A percentile compares a stretch with the other conserved stretches of the same genome.
Conservation (phyloP, 129 eudicot genomes). For the Deinandra increscens region DNA sequence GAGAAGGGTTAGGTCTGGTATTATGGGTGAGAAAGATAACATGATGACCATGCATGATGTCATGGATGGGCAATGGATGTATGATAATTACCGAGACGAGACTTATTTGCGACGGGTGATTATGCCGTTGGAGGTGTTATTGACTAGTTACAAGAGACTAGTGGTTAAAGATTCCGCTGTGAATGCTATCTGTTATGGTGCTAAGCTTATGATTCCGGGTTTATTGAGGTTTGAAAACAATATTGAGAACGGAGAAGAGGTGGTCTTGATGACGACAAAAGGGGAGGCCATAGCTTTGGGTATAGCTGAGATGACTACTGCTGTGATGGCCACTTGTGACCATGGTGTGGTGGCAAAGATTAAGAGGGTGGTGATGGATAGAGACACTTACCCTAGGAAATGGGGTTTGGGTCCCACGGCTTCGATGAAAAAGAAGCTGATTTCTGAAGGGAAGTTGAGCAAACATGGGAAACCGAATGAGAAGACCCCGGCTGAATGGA, state of each 20-base stretch:
- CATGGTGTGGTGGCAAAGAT: conserved; percentile 94
- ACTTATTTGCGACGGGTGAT: conserved; percentile 70
- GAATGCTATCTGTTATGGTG: conserved; percentile 94
- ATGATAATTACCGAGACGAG: conserved; percentile 74
- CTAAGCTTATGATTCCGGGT: conserved; percentile 87
- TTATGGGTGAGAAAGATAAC: conserved; percentile 86
- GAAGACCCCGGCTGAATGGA: conserved; percentile 75
- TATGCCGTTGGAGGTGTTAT: conserved; percentile 78
- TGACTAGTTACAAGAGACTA: conserved; percentile 83
- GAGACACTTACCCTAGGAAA: conserved; percentile 91
- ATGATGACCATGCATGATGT: conserved; percentile 96
- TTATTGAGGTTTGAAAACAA: conserved; percentile 80
- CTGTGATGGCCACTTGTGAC: conserved; percentile 93
- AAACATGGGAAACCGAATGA: conserved; percentile 87
- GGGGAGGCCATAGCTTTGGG: conserved; percentile 90
- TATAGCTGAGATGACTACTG: conserved; percentile 90
- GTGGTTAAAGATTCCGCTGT: conserved; percentile 90
- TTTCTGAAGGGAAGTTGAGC: conserved; percentile 76
- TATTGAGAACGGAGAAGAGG: conserved; percentile 77
- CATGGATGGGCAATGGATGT: conserved; percentile 87
- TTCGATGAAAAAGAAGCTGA: conserved; percentile 85
- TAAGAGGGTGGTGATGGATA: conserved; percentile 95
- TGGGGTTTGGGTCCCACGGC: conserved; percentile 98
- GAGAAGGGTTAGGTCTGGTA: conserved; percentile 86
- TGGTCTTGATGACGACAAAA: conserved; percentile 87